These are phyloP conservation scores for Picochlorum sp. DNA, from an alignment of 139 green algal species.

Conservation along the genomic window DNA sequence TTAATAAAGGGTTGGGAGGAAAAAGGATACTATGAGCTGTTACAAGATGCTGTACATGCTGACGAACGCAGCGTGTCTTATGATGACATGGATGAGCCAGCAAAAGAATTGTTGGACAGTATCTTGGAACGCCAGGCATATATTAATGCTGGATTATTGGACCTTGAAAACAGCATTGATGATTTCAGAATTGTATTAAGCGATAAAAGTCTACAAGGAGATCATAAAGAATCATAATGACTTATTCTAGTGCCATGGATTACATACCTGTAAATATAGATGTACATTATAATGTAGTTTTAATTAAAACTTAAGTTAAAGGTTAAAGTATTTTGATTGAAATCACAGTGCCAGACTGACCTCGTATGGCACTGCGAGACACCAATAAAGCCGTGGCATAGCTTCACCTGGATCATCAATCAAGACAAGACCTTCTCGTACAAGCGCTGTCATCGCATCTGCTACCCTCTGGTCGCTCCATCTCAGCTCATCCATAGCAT, in stretches of 20 bases:
- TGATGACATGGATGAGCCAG: constrained; percentile 10
- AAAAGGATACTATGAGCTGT: constrained; percentile 48
- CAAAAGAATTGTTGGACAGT: constrained; percentile 35
- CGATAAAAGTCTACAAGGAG: constrained; percentile 31
- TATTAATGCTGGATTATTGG: constrained; percentile 13
- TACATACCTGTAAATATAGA: constrained; percentile 1
- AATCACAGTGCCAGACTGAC: background rate
- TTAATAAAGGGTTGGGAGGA: constrained; percentile 56
- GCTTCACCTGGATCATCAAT: constrained; percentile 49
- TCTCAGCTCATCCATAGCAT: background rate
- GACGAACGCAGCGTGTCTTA: constrained; percentile 29
- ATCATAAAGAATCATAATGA: background rate
- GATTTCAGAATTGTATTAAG: constrained; percentile 66
- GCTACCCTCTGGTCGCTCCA: constrained; percentile 18
- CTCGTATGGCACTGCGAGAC: constrained; percentile 3
- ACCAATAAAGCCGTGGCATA: constrained; percentile 19
- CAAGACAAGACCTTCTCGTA: constrained; percentile 58
- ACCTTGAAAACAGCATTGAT: constrained; percentile 53
- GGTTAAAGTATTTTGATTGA: no score
- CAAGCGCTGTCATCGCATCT: constrained; percentile 18
- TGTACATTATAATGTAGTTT: background rate
- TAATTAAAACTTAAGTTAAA: no score
- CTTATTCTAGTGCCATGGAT: background rate
- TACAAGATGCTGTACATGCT: constrained; percentile 52
- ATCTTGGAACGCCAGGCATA: constrained; percentile 41